Conservation (phyloP, 2,329 filamentous ascomycete genomes). For the Corynespora cassiicola region DNA sequence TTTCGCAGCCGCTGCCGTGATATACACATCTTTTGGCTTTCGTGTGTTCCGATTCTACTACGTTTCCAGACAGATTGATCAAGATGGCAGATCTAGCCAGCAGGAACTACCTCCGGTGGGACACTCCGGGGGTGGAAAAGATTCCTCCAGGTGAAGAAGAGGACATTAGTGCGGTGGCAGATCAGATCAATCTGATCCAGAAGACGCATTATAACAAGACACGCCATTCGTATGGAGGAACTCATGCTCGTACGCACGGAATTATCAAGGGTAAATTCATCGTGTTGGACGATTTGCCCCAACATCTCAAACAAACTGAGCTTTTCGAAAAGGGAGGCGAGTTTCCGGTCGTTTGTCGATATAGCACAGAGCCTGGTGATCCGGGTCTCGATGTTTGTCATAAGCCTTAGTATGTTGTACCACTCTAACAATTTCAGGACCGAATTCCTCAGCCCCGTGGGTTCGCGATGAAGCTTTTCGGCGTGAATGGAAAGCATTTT, state of each 20-base stretch:
- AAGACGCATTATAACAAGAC: constrained; percentile 52
- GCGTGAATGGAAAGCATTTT: constrained; percentile 53
- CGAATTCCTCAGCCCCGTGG: constrained; percentile 54
- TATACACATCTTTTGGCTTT: constrained; percentile 25
- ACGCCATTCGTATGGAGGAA: constrained; percentile 44
- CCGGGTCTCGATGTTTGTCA: constrained; percentile 43
- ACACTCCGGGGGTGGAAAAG: constrained; percentile 49
- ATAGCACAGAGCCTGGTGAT: constrained; percentile 48
- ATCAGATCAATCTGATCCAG: constrained; percentile 55
- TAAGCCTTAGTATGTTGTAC: constrained; percentile 22
- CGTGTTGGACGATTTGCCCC: constrained; percentile 50
- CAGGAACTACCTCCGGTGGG: constrained; percentile 50
- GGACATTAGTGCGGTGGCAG: constrained; percentile 54
- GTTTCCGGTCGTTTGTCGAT: constrained; percentile 45
- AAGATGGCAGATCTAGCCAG: constrained; percentile 7
- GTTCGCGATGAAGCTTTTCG: constrained; percentile 58
- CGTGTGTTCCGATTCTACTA: constrained; percentile 19
- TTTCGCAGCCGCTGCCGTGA: constrained; percentile 18
- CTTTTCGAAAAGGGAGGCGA: constrained; percentile 40
- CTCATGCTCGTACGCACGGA: constrained; percentile 56
- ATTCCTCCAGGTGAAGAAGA: constrained; percentile 49
- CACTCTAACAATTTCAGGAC: constrained; percentile 29
- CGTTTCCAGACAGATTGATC: constrained; percentile 11
- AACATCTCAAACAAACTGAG: constrained; percentile 52
- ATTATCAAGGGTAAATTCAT: constrained; percentile 56